phyloP scores from a whole-genome alignment of 2,329 filamentous ascomycete genomes.

The Aspergillus thermomutatus region DNA sequence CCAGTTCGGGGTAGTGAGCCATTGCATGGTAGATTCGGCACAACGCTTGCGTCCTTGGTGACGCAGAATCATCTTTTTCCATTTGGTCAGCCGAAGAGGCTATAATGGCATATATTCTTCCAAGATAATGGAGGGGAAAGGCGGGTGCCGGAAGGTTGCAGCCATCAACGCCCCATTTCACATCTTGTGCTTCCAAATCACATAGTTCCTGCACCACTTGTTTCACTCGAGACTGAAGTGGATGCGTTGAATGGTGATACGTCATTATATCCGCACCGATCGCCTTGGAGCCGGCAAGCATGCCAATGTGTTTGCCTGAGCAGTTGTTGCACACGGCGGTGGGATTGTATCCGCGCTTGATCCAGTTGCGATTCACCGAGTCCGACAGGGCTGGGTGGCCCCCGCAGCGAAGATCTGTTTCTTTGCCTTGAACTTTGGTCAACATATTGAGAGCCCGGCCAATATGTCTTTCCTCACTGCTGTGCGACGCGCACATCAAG shows the following conservation, averaged over 20 bases:
- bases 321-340: slow-evolving; percentile 45
- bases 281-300: slow-evolving; percentile 43
- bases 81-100: slow-evolving; percentile 29
- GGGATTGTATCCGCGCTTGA: slow-evolving; percentile 36
- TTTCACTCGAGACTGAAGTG: slow-evolving; percentile 41
- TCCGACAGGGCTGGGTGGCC: slow-evolving; percentile 39
- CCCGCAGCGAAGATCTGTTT: slow-evolving; percentile 43
- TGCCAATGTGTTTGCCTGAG: slow-evolving; percentile 49
- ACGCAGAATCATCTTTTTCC: not conserved
- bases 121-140: slow-evolving; percentile 36
- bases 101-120: slow-evolving; percentile 35
- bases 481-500: slow-evolving; percentile 49
- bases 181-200: slow-evolving; percentile 19
- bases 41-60: slow-evolving; percentile 24
- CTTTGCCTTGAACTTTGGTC: slow-evolving; percentile 27
- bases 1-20: slow-evolving; percentile 41
- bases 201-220: slow-evolving; percentile 36
- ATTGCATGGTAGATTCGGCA: slow-evolving; percentile 44
- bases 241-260: slow-evolving; percentile 39
- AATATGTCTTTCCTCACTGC: slow-evolving; percentile 42
- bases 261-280: slow-evolving; percentile 29
- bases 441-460: slow-evolving; percentile 39
- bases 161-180: slow-evolving; percentile 46
- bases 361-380: slow-evolving; percentile 39
- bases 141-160: slow-evolving; percentile 50